Percentiles rank a stretch among this genome's conserved stretches.
Evolutionary conservation across 306 rosid genomes (phyloP).

Genomic region (Vigna hirtella): DNA sequence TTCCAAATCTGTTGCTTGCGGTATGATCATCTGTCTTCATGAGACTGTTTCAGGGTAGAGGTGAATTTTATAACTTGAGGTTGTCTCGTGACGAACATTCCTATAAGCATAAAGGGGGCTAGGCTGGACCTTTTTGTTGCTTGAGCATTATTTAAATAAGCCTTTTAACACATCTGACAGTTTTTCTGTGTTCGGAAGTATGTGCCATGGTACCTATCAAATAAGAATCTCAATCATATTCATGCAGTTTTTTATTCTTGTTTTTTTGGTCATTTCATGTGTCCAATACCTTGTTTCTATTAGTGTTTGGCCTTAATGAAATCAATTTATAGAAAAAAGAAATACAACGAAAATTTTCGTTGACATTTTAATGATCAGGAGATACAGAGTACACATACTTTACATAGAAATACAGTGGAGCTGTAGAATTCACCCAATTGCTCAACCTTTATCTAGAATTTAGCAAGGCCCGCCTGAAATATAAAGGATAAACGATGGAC

Average conservation of each 20-base stretch:
- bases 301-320: slow-evolving; percentile 2
- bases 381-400: slow-evolving; percentile 48
- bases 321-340: slow-evolving; percentile 31
- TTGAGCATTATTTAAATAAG: not conserved
- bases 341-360: not conserved
- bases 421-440: slow-evolving; percentile 51
- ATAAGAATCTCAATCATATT: not conserved
- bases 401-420: slow-evolving; percentile 51
- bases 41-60: not conserved
- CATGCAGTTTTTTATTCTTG: not conserved
- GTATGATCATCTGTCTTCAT: not conserved
- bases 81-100: slow-evolving; percentile 32
- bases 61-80: not conserved
- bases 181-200: slow-evolving; percentile 23
- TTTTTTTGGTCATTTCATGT: too few relatives aligned
- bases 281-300: slow-evolving; percentile 1
- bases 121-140: not conserved
- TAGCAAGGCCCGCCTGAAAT: slow-evolving; percentile 48
- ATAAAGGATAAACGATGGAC: slow-evolving; percentile 24
- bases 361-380: slow-evolving; percentile 38
- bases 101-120: slow-evolving; percentile 12
- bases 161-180: slow-evolving; percentile 11
- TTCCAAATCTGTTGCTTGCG: not conserved
- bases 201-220: not conserved
- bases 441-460: slow-evolving; percentile 38